These are phyloP conservation scores for Colletotrichum simmondsii DNA, from an alignment of 2,329 filamentous ascomycete genomes.

Conservation along the genomic window DNA sequence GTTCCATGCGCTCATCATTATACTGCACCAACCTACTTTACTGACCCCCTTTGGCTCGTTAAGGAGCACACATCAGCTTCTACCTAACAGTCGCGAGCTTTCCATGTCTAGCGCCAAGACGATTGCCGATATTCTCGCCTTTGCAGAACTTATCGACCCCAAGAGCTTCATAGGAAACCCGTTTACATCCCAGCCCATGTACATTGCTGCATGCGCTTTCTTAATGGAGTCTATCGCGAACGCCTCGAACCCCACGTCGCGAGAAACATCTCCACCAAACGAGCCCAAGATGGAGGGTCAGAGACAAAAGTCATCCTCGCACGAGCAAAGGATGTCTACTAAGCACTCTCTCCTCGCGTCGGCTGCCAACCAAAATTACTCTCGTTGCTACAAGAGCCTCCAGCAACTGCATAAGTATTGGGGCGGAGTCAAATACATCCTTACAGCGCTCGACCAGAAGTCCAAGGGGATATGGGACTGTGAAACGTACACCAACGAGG, in stretches of 20 bases:
- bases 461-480: constrained; percentile 87
- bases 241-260: constrained; percentile 73
- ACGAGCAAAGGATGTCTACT: constrained; percentile 54
- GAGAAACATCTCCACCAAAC: constrained; percentile 63
- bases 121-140: constrained; percentile 88
- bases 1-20: constrained; percentile 88
- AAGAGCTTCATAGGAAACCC: constrained; percentile 90
- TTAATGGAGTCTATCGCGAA: constrained; percentile 83
- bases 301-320: constrained; percentile 25
- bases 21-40: constrained; percentile 85
- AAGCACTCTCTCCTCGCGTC: constrained; percentile 83
- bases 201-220: constrained; percentile 90
- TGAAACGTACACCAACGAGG: constrained; percentile 74
- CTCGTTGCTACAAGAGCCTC: constrained; percentile 85
- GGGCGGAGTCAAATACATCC: constrained; percentile 87
- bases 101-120: constrained; percentile 93
- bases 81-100: constrained; percentile 82
- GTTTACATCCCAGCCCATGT: constrained; percentile 91
- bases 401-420: constrained; percentile 86
- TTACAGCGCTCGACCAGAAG: constrained; percentile 88
- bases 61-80: constrained; percentile 73
- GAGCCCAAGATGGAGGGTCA: constrained; percentile 37
- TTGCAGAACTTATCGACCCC: constrained; percentile 85
- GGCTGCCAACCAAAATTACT: constrained; percentile 87
- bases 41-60: constrained; percentile 77